These are phyloP conservation scores for Coemansia sp. DNA, from an alignment of 192 early-diverging fungal genomes.

Conservation along the genomic window DNA sequence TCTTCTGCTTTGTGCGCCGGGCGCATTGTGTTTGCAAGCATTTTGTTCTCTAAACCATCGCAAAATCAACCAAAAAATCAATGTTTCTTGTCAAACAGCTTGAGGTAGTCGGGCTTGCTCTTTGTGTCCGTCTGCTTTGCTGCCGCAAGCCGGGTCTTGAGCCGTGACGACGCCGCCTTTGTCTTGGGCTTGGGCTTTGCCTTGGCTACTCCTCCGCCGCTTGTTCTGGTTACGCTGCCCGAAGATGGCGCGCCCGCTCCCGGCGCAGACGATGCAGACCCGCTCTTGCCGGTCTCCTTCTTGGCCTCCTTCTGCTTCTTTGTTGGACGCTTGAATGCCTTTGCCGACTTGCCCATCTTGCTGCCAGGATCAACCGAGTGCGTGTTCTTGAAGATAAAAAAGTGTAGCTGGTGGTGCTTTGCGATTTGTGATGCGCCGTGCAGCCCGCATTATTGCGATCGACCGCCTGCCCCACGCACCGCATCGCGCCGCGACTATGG, in stretches of 20 bases:
- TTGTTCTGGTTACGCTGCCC: slow-evolving; percentile 9
- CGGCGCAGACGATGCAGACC: neutral
- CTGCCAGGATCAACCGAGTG: neutral
- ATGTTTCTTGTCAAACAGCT: slow-evolving; percentile 28
- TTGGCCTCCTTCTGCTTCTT: slow-evolving; percentile 63
- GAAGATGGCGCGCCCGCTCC: too few species aligned
- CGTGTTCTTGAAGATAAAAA: neutral
- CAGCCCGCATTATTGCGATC: too few species aligned
- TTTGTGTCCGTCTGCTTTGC: slow-evolving; percentile 14
- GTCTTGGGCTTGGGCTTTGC: slow-evolving; percentile 7
- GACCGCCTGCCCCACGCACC: too few species aligned
- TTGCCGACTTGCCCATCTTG: slow-evolving; percentile 68
- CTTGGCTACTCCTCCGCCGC: slow-evolving; percentile 33
- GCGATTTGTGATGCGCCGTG: neutral
- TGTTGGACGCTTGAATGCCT: slow-evolving; percentile 66
- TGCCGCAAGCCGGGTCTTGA: slow-evolving; percentile 28
- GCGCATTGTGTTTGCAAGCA: neutral
- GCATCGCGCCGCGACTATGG: too few species aligned
- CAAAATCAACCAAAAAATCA: neutral
- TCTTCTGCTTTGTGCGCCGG: neutral
- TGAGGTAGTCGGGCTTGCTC: slow-evolving; percentile 25
- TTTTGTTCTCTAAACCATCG: neutral
- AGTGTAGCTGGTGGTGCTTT: neutral
- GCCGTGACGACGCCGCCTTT: slow-evolving; percentile 10
- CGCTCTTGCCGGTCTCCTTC: slow-evolving; percentile 14